Percentiles rank a stretch among this genome's conserved stretches.
These are phyloP conservation scores for Spirogloea muscicola DNA, from an alignment of 139 green algal species.

Conservation along the genomic window DNA sequence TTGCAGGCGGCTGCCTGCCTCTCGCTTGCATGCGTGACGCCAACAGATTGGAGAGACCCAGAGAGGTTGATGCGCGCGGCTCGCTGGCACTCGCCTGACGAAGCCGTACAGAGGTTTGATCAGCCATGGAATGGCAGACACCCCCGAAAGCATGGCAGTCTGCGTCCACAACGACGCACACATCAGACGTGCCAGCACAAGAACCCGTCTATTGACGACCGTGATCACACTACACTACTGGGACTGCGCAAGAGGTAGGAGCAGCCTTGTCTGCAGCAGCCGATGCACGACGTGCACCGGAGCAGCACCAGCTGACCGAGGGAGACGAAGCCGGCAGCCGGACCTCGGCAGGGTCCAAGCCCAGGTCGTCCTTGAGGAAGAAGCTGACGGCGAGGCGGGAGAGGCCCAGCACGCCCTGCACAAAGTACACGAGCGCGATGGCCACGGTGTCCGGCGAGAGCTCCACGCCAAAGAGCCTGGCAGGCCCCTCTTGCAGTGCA, in stretches of 20 bases:
- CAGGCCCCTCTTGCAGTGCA: no score
- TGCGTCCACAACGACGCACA: constrained; percentile 4
- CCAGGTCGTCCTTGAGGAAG: constrained; percentile 89
- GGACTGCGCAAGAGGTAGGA: no score
- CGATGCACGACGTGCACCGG: no score
- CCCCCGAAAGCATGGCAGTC: constrained; percentile 57
- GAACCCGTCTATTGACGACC: neutral
- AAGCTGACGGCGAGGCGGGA: constrained; percentile 78
- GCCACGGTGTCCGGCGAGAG: constrained; percentile 25
- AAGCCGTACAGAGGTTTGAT: constrained; percentile 96
- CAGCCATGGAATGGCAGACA: constrained; percentile 69
- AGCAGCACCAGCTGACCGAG: no score
- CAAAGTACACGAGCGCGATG: constrained; percentile 82
- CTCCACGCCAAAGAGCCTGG: constrained; percentile 30
- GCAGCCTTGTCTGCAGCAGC: no score
- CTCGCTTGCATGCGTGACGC: no score
- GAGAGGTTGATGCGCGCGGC: no score
- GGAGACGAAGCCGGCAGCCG: no score
- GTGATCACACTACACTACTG: no score
- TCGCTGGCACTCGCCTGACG: constrained; percentile 45
- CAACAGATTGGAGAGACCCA: no score
- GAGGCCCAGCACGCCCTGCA: constrained; percentile 86
- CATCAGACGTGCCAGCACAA: neutral
- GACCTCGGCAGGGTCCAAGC: constrained; percentile 74
- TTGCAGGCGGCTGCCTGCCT: no score